Evolutionary conservation across 495 filamentous ascomycete genomes (phyloP), one percentile per base, ranked within the genome.

Genomic region (Neurospora tetraspora): DNA sequence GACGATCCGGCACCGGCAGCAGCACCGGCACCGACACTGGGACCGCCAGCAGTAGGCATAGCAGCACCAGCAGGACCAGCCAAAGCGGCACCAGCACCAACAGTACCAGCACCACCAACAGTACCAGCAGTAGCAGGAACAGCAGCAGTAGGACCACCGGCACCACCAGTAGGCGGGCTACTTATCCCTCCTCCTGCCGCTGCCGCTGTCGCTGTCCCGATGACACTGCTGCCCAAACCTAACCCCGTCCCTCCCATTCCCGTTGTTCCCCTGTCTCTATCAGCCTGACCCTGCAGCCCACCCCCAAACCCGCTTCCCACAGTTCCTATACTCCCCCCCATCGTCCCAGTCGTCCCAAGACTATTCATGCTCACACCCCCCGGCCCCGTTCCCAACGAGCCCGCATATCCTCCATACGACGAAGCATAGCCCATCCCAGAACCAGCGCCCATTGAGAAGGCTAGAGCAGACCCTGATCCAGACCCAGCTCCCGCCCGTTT

Each of bases 401-500:
- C 53, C 14, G 53, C 53, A 2, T 65, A 61, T 16, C 53, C 47
- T 14, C 23, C 10, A 2, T 61, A 61, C 6, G 53, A 61, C 11
- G 53, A 61, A 2, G 23, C 53, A 31, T 61, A 61, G 5, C 47
- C 47, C 43, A 47, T 47, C n/a, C 43, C n/a, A 5, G 45, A 47
- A 1, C n/a, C 45, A 20, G 45, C 9, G 12, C 53, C 53, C 53
- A 65, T 65, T 0, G 53, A 65, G 1, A 65, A 65, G 0, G 53
- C 12, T 0, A 65, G 0, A 1, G 53, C 65, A 0, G 16, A 71
- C 8, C 53, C 65, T 0, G 37, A 38, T 36, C 72, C 68, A 11
- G n/a, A 18, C 40, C 68, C 47, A 18, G 14, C 72, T 27, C 69
- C 71, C 6, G 78, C 77, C 40, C 81, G 72, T 40, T 77, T 80